These are phyloP conservation scores for Salicornia ramosissima DNA, from an alignment of 148 eudicot genomes.

Conservation along the genomic window DNA sequence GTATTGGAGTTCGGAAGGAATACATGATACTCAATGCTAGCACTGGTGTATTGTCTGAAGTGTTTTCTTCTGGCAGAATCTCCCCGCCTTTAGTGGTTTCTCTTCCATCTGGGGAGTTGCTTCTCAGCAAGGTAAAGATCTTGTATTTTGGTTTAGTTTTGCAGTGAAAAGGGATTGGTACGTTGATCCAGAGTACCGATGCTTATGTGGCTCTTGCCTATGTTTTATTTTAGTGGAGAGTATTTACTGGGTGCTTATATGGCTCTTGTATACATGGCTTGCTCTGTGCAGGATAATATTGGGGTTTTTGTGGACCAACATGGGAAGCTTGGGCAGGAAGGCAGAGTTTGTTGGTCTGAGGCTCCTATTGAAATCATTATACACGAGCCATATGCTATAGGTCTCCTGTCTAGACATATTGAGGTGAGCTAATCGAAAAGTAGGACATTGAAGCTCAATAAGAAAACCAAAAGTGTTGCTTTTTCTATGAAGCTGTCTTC, in stretches of 20 bases:
- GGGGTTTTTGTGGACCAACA: constrained; percentile 94
- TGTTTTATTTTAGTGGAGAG: not conserved
- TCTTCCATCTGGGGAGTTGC: constrained; percentile 90
- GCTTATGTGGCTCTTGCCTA: constrained; percentile 5
- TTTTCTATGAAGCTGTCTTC: not conserved
- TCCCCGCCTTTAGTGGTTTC: constrained; percentile 90
- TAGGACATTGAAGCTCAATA: not conserved
- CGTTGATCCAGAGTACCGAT: not conserved
- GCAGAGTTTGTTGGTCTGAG: constrained; percentile 96
- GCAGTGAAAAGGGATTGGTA: not conserved
- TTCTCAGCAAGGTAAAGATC: constrained; percentile 75
- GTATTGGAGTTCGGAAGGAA: constrained; percentile 86
- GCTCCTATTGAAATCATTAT: constrained; percentile 72
- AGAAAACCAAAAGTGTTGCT: not conserved
- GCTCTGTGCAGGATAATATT: constrained; percentile 75
- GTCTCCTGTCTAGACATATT: constrained; percentile 85
- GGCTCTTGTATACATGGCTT: constrained; percentile 18
- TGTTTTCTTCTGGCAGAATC: constrained; percentile 92
- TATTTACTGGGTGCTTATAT: constrained; percentile 2
- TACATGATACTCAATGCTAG: constrained; percentile 76
- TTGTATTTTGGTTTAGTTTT: not conserved
- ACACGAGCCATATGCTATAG: constrained; percentile 87
- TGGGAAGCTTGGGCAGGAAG: constrained; percentile 93
- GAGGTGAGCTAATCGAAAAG: constrained; percentile 50
- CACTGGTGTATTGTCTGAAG: constrained; percentile 75